Evolutionary conservation across 2,329 filamentous ascomycete species (phyloP), one percentile per base, ranked within the genome.

Genomic region (Macrophomina pseudophaseolina): DNA sequence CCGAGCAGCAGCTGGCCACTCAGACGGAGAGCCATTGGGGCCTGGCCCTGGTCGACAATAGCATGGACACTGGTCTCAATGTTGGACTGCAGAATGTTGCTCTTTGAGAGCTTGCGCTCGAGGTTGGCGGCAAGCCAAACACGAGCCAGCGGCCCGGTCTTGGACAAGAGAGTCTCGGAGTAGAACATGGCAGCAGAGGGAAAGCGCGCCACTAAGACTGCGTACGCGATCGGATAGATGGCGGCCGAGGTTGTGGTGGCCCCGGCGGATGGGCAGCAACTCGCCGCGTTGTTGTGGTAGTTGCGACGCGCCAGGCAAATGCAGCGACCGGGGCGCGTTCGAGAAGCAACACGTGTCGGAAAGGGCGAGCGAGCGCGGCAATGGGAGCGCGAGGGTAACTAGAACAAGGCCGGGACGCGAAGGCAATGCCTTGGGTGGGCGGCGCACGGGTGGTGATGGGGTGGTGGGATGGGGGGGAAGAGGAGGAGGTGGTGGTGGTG

Each of bases 71-170:
- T 97, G 82, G 93, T 92, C 74, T 94, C 91, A 72, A 99, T 91
- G 81, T 97, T 96, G 68, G 94, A 94, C 77, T 97, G 93, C 70
- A 99, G 80, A 72, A 98, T 95, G 75, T 97, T 93, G 70, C 93
- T 93, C 82, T 99, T 99, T 72, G 94, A 97, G 68, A 99, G 89
- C 83, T 98, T 99, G 85, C 94, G 93, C 87, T 98, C 95, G 71
- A 98, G 86, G 81, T 98, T 99, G 83, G 95, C 93, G 38, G 95
- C 97, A 69, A 98, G 88, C 95, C 95, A 99, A 82, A 98, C 94
- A 77, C 93, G 92, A 81, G 95, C 95, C 85, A 99, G 83, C 75
- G 95, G 94, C 84, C 95, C 95, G 74, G 93, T 97, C 89, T 97
- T 97, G 79, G 94, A 93, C 74, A 99, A 88, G 68, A 99, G 88